phyloP scores from a whole-genome alignment of 2,329 filamentous ascomycete species.

The Pleoardoris graminearum region DNA sequence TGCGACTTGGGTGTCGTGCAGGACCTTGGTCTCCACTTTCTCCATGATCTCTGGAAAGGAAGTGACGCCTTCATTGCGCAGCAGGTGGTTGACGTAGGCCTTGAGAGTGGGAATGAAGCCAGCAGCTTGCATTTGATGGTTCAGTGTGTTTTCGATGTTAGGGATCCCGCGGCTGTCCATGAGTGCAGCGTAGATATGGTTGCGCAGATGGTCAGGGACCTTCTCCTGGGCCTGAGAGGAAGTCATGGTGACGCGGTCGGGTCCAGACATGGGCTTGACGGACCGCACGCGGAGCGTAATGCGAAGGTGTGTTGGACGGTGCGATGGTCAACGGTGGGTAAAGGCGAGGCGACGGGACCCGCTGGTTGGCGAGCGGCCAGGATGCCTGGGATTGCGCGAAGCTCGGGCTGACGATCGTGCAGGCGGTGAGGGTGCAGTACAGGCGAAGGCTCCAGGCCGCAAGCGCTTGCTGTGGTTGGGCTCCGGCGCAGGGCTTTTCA shows the following conservation, averaged over 20 bases:
- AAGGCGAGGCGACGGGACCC: constrained; percentile 6
- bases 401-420: constrained; percentile 11
- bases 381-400: constrained; percentile 9
- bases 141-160: constrained; percentile 59
- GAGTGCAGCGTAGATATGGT: constrained; percentile 52
- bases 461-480: neutral
- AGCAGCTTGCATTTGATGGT: constrained; percentile 58
- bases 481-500: too few species aligned
- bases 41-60: constrained; percentile 61
- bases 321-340: neutral
- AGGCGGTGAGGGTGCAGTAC: constrained; percentile 13
- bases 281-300: neutral
- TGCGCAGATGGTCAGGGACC: constrained; percentile 46
- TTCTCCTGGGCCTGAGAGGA: constrained; percentile 47
- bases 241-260: constrained; percentile 30
- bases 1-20: constrained; percentile 26
- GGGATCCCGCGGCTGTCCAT: constrained; percentile 55
- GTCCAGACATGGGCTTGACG: constrained; percentile 14
- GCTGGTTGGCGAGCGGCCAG: constrained; percentile 6
- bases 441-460: constrained; percentile 2
- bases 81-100: constrained; percentile 58
- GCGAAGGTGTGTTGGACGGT: constrained; percentile 2
- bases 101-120: constrained; percentile 63
- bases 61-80: constrained; percentile 61
- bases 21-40: constrained; percentile 51